Evolutionary conservation across 352 stramenopile genomes (phyloP), one percentile per base, ranked within the genome.

Genomic region (Phytophthora constricta): DNA sequence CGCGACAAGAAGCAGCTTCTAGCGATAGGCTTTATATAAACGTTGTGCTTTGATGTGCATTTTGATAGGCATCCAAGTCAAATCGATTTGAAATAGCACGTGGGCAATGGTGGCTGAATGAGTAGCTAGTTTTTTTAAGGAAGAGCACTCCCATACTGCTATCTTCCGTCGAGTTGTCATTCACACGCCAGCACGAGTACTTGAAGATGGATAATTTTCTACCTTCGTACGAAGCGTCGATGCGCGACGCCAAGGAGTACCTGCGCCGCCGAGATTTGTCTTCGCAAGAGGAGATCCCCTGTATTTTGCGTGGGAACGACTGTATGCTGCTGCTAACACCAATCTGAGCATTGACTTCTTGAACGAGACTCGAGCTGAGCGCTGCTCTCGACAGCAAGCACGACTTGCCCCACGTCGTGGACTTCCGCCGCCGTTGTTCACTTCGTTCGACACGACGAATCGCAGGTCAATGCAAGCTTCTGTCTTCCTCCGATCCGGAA

Each of bases 231-330:
- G 78, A 86, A 46, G 50, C 58, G 5, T 57, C 69, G 1, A 84
- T 84, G 70, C 62, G 61, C 5, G 55, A 80, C 4, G 71, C 78
- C 2, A 59, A 58, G 22, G 52, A 39, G 25, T 79, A 76, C 11
- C 49, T 86, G 16, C 70, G 70, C 7, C 76, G 70, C 19, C 76
- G 78, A 1, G 79, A 86, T 22, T 25, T 88, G 23, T 69, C 54
- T 9, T 88, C 79, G 5, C 62, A 86, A 16, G 77, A 88, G 5
- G 79, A 88, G 16, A 54, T 74, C 9, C 79, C 79, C 55, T 88
- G 17, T 88, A 86, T 52, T 88, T 86, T 26, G 79, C 79, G 1
- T 88, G 79, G 79, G 58, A 86, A 16, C 66, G 79, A 13, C 54
- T 88, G 25, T 88, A 86, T 17, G 61, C 77, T 17, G 55, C 77